phyloP scores from a whole-genome alignment of 2,329 filamentous ascomycete genomes.

The Exophiala viscosa region DNA sequence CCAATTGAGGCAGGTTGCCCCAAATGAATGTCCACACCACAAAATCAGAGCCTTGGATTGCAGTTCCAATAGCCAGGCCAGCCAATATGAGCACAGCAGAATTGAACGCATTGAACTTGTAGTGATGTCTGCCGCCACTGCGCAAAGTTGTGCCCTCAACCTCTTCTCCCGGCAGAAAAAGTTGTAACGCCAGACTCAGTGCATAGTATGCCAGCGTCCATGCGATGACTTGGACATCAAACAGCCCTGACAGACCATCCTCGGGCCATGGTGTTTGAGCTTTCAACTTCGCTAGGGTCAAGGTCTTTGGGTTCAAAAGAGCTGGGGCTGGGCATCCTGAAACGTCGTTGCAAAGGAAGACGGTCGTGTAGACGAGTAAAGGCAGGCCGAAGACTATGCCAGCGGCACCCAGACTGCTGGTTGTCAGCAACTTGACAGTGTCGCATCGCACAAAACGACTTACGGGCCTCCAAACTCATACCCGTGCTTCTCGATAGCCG shows the following conservation, averaged over 20 bases:
- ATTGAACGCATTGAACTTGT: slow-evolving; percentile 74
- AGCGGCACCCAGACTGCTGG: slow-evolving; percentile 66
- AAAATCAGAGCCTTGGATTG: slow-evolving; percentile 74
- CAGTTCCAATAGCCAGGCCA: slow-evolving; percentile 70
- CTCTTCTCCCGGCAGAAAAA: slow-evolving; percentile 70
- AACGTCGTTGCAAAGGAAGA: slow-evolving; percentile 87
- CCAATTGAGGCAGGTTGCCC: slow-evolving; percentile 82
- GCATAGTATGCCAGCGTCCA: slow-evolving; percentile 74
- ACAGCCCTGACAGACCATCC: slow-evolving; percentile 65
- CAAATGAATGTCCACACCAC: slow-evolving; percentile 88
- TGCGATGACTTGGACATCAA: slow-evolving; percentile 65
- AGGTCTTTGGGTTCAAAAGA: slow-evolving; percentile 65
- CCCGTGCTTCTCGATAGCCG: slow-evolving; percentile 36
- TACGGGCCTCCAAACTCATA: slow-evolving; percentile 49
- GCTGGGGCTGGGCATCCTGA: slow-evolving; percentile 86
- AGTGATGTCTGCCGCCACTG: slow-evolving; percentile 71
- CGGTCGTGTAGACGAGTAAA: slow-evolving; percentile 70
- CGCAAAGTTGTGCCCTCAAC: slow-evolving; percentile 66
- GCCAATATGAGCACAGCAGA: slow-evolving; percentile 71
- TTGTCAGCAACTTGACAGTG: too few species aligned
- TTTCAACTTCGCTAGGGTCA: slow-evolving; percentile 71
- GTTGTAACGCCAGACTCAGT: slow-evolving; percentile 69
- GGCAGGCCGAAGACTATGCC: slow-evolving; percentile 78
- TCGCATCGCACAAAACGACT: slow-evolving; percentile 25
- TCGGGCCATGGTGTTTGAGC: slow-evolving; percentile 75